Evolutionary conservation across 2,329 filamentous ascomycete species (phyloP), one percentile per base, ranked within the genome.

Genomic region (Dryadomyces quercus-mongolicae): DNA sequence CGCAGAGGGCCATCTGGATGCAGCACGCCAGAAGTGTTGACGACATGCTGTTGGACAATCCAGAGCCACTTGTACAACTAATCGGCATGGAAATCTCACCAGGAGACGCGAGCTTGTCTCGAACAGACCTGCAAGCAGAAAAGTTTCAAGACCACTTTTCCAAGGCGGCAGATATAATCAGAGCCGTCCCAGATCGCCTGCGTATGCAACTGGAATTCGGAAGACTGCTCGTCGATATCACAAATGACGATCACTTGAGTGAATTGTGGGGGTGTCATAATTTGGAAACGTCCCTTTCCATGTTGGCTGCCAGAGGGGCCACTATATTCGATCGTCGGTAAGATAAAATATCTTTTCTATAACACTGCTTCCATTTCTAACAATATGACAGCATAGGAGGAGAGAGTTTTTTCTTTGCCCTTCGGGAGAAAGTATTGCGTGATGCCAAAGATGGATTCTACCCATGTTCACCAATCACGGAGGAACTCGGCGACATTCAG

Each of bases 401-500:
- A 49, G 21, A 22, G 2, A n/a, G 36, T 1, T 20, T 52, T 4
- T 59, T 58, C 25, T n/a, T 49, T 10, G n/a, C n/a, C 2, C 40
- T 58, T 20, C 53, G 48, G 16, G 10, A 52, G 0, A 51, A 42
- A 2, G 25, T 59, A 1, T 20, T 57, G 36, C 36, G 15, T 5
- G 42, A 20, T 8, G 25, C 53, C 0, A 20, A 15, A 2, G 51
- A 52, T 8, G 7, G 10, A 2, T 61, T 61, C 12, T 54, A 53
- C 46, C 57, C 59, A 1, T 53, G 22, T 13, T 55, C 54, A 8
- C 51, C 57, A 1, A 51, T 54, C 5, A 47, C 53, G 16, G 40
- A 42, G 1, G 34, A 18, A 1, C 44, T 62, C 1, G 5, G 42
- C 2, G 56, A 64, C 1, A 57, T 58, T 3, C 51, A 51, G 25